Evolutionary conservation across 2,329 filamentous ascomycete species (phyloP), one percentile per base, ranked within the genome.

Genomic region (Scedosporium boydii): DNA sequence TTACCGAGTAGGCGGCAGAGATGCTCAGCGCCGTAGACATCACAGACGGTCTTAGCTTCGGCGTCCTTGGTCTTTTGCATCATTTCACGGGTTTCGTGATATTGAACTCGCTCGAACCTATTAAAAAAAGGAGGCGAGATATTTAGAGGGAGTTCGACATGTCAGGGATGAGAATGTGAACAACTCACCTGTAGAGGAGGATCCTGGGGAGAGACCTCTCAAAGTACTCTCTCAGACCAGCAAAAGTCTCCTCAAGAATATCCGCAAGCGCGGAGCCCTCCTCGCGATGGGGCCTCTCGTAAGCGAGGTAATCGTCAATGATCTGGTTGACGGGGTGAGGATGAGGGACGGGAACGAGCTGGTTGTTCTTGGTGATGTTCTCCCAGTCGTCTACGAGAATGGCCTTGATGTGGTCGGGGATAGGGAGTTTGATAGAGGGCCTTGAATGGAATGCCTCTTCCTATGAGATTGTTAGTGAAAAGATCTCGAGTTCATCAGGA

Each of bases 371-470:
- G 63, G 95, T 99, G 65, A 99, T 87, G 69, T 97, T 96, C 75
- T 99, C 95, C 95, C 95, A 99, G 74, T 99, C 95, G 72, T 99
- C 95, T 23, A 99, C 95, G 3, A 99, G 85, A 65, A 96, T 83
- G 16, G 90, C 91, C 78, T 98, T 97, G 67, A 99, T 82, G 67
- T 89, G 86, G 71, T 98, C 95, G 0, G 95, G 92, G 66, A 98
- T 87, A 59, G 87, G 82, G 51, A 99, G 83, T 69, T 91, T 90
- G 69, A 99, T 88, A 18, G 91, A 91, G 21, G 93, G 93, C 63
- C 92, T 87, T 65, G 83, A 82, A 70, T 92, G 86, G 72, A 96
- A 99, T 4, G 83, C 80, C 65, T 98, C 95, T 78, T 98, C 95
- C 93, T 98, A 75, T 63, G 18, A 48, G 9, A 42, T 6, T 21